A percentile compares a stretch with the other conserved stretches of the same genome.
Conservation (phyloP, 257 asterid species). For the Paulownia fortunei region DNA sequence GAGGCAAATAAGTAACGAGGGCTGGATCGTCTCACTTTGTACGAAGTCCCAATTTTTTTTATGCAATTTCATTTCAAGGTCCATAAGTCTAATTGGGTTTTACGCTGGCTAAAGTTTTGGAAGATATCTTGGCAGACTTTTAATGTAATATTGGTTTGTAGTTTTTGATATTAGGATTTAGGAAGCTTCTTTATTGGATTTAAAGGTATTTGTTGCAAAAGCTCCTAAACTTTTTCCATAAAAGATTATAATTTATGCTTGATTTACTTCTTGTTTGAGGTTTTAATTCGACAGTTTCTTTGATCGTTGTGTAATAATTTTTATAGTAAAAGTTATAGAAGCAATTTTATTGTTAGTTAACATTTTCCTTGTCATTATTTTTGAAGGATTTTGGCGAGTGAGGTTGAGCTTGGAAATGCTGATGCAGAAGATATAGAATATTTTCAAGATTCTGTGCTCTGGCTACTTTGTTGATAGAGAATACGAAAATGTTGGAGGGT, state of each 20-base stretch:
- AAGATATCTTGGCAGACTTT: slow-evolving; percentile 8
- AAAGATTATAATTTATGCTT: background rate
- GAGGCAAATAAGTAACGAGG: slow-evolving; percentile 3
- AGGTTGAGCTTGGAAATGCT: slow-evolving; percentile 43
- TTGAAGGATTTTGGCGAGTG: slow-evolving; percentile 38
- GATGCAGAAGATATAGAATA: slow-evolving; percentile 48
- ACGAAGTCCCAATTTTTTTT: background rate
- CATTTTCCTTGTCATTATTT: slow-evolving; percentile 5
- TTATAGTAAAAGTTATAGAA: background rate
- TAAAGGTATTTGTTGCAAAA: background rate
- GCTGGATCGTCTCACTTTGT: slow-evolving; percentile 25
- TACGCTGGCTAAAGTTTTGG: background rate
- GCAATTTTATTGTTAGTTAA: slow-evolving; percentile 7
- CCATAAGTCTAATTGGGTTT: background rate
- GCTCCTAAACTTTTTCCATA: background rate
- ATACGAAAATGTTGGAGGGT: slow-evolving; percentile 77
- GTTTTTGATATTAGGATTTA: background rate
- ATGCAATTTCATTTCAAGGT: background rate
- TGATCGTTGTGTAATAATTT: background rate
- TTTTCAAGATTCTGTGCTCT: slow-evolving; percentile 35
- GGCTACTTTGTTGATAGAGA: slow-evolving; percentile 21
- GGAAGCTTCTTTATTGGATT: background rate
- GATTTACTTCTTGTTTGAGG: background rate
- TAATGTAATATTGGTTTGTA: background rate
- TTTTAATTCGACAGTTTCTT: background rate